Evolutionary conservation across 2,329 filamentous ascomycete species (phyloP), one percentile per base, ranked within the genome.

Genomic region (Pestalotiopsis sp.): DNA sequence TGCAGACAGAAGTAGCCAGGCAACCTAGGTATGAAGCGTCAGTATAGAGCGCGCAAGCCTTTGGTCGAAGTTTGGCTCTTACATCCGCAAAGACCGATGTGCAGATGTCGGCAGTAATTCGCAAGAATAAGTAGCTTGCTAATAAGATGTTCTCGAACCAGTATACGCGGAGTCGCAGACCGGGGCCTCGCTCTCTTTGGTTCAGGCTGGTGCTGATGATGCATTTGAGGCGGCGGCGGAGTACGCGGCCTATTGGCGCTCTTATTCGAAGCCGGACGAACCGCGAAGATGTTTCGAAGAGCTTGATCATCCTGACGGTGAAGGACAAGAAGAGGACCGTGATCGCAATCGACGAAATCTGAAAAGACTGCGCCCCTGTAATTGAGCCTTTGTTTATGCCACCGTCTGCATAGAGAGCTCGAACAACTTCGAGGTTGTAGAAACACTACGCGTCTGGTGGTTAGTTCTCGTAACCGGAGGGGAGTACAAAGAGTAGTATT

Each of bases 21-120:
- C 20, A n/a, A 67, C 66, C 66, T 67, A 36, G 7, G 31, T 9
- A 20, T 20, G 45, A 11, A 49, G 14, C 27, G 17, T 62, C n/a
- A 67, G 57, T n/a, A 9, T 3, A 23, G 3, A 23, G n/a, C 23
- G 11, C 14, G 57, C 20, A 9, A 52, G 17, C 5, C 12, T 27
- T n/a, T 2, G 2, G 20, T 14, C 7, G n/a, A 25, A 9, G 31
- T 36, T 36, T 25, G 23, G 3, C 13, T 31, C 66, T 14, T 36
- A 67, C 66, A 56, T 67, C 66, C 27, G 66, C 41, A 38, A 67
- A 62, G 4, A 62, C 66, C 23, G 66, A 67, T 6, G 66, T 60
- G 25, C 41, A 67, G 9, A 62, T 62, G 31, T 67, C 66, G 41
- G 58, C 38, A 52, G 45, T 25, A 12, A 62, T 60, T 23, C 57